phyloP scores from a whole-genome alignment of 495 filamentous ascomycete species.

The Xylaria bambusicola region DNA sequence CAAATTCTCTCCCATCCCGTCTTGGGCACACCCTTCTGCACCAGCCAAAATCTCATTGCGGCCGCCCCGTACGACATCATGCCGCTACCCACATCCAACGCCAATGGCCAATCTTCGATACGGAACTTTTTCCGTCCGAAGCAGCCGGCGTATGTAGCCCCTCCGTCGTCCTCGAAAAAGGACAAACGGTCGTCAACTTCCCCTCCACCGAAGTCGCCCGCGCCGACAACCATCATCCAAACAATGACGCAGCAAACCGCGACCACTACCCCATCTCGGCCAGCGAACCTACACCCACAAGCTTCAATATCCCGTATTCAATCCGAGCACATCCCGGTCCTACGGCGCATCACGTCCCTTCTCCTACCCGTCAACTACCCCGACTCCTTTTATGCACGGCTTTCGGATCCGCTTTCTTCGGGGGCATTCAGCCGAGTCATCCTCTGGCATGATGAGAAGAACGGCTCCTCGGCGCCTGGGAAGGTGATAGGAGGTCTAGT shows the following conservation, averaged over 20 bases:
- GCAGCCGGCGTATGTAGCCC: conserved; percentile 44
- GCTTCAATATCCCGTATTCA: conserved; percentile 61
- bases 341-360: conserved; percentile 79
- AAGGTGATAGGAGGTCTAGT: conserved; percentile 82
- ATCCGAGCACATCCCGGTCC: conserved; percentile 65
- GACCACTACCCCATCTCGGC: conserved; percentile 36
- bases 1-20: too few species aligned
- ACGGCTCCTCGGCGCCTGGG: conserved; percentile 32
- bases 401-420: conserved; percentile 64
- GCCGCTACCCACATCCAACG: conserved; percentile 34
- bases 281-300: conserved; percentile 41
- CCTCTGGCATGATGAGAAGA: conserved; percentile 46
- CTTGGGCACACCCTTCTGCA: too few species aligned
- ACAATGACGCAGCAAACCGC: conserved; percentile 36
- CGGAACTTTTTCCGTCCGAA: conserved; percentile 52
- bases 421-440: conserved; percentile 78
- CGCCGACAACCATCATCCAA: conserved; percentile 14
- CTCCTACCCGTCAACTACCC: conserved; percentile 88
- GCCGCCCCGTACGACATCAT: conserved; percentile 18
- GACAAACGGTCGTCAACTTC: conserved; percentile 18
- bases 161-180: conserved; percentile 21
- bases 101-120: conserved; percentile 49
- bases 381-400: conserved; percentile 79
- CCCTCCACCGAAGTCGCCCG: conserved; percentile 23
- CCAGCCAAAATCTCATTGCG: background rate